Evolutionary conservation across 2,329 filamentous ascomycete species (phyloP), one percentile per base, ranked within the genome.

Genomic region (Cordyceps militaris): DNA sequence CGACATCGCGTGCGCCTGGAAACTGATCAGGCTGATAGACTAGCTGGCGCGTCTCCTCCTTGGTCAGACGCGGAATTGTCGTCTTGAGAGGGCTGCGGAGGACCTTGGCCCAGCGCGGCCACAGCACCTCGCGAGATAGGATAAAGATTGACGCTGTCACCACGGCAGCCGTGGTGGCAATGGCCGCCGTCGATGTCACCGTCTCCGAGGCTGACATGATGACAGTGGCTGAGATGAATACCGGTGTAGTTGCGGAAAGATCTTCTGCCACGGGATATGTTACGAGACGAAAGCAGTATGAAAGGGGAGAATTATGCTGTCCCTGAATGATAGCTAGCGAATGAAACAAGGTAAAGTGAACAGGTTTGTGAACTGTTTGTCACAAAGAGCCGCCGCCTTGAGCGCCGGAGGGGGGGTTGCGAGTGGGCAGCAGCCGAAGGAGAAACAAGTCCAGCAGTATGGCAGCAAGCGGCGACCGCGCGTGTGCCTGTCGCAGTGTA

Each of bases 1-100:
- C 70, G 16, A 95, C 85, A 69, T 94, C 88, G 59, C 90, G 80
- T 1, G 81, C 84, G 4, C 89, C 87, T 0, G 87, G 87, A 34
- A 93, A 81, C 42, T 81, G 77, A 68, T 91, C 83, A 4, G 84
- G 82, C 14, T 82, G 82, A 68, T 94, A 91, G 3, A 71, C 67
- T 23, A 81, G 64, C 4, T 68, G 63, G 47, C 68, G 66, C 19
- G 73, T 63, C 60, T 76, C 72, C 13, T 67, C 68, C 44, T 67
- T 63, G 16, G 73, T 67, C 11, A 75, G 63, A 7, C 61, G 61
- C 11, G 71, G 71, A 3, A 76, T 61, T 42, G 70, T 67, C 21
- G 75, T 75, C 57, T 69, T 74, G 34, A 78, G 71, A 32, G 79
- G 78, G 34, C 73, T 78, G 11, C 66, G 70, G 54, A 81, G 71